Conservation (phyloP, 1,284 basidiomycete species). For the Leucoagaricus sp. region DNA sequence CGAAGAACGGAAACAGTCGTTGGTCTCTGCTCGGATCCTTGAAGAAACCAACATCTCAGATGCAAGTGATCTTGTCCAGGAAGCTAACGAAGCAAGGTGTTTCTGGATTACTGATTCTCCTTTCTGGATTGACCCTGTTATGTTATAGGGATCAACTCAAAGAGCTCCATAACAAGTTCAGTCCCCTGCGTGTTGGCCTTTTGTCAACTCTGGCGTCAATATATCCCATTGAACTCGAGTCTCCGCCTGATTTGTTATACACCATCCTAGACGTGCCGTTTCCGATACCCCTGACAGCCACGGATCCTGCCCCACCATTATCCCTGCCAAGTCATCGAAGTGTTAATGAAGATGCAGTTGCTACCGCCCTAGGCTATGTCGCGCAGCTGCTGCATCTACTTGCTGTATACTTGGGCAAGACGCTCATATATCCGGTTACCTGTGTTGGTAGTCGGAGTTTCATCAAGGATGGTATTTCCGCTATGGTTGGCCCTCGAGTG, state of each 20-base stretch:
- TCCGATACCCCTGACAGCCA: slow-evolving; percentile 75
- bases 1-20: slow-evolving; percentile 46
- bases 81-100: slow-evolving; percentile 46
- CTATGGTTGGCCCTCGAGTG: slow-evolving; percentile 93
- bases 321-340: slow-evolving; percentile 63
- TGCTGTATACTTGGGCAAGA: slow-evolving; percentile 74
- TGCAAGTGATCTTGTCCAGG: slow-evolving; percentile 33
- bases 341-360: slow-evolving; percentile 82
- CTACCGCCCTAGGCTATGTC: slow-evolving; percentile 86
- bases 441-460: slow-evolving; percentile 87
- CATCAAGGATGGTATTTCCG: slow-evolving; percentile 88
- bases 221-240: slow-evolving; percentile 87
- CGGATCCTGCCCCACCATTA: slow-evolving; percentile 86
- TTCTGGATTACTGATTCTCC: slow-evolving; percentile 18
- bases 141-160: slow-evolving; percentile 44
- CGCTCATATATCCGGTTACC: slow-evolving; percentile 87
- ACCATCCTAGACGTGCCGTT: slow-evolving; percentile 82
- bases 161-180: slow-evolving; percentile 50
- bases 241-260: slow-evolving; percentile 81
- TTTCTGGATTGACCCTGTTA: slow-evolving; percentile 12
- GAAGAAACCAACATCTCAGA: slow-evolving; percentile 20
- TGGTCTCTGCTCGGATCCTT: slow-evolving; percentile 42
- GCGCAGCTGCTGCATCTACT: slow-evolving; percentile 84
- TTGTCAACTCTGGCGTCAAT: slow-evolving; percentile 78
- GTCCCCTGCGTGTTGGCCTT: slow-evolving; percentile 64